phyloP scores from a whole-genome alignment of 164 flowering plant genomes.

The Taxillus chinensis region DNA sequence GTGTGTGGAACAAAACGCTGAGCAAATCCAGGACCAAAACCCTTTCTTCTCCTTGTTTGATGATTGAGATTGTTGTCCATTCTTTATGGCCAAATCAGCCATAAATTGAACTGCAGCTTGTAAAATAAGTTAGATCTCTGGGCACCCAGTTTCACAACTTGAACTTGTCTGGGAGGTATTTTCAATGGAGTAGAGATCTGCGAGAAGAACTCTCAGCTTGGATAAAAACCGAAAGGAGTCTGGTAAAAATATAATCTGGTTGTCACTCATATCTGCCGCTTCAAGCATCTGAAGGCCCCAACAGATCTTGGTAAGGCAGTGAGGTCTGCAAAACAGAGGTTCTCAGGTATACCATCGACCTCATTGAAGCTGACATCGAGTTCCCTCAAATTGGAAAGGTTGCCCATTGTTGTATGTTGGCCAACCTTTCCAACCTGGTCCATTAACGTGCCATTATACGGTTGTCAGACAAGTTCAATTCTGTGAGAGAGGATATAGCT shows the following conservation, averaged over 20 bases:
- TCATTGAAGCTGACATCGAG: slow-evolving; percentile 71
- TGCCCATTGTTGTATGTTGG: slow-evolving; percentile 64
- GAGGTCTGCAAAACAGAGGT: slow-evolving; percentile 53
- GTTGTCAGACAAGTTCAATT: slow-evolving; percentile 51
- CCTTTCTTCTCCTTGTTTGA: slow-evolving; percentile 18
- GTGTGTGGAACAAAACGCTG: neutral
- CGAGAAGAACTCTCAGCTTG: slow-evolving; percentile 41
- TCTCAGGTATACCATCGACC: slow-evolving; percentile 51
- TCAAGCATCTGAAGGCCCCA: slow-evolving; percentile 64
- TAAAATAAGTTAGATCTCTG: slow-evolving; percentile 16
- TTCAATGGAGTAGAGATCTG: slow-evolving; percentile 69
- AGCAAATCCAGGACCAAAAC: slow-evolving; percentile 34
- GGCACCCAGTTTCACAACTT: slow-evolving; percentile 50
- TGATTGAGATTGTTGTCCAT: slow-evolving; percentile 12
- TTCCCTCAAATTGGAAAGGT: slow-evolving; percentile 44
- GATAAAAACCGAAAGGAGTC: slow-evolving; percentile 56
- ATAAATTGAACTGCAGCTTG: slow-evolving; percentile 58
- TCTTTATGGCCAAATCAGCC: slow-evolving; percentile 26
- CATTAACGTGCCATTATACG: slow-evolving; percentile 53
- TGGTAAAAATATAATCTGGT: slow-evolving; percentile 53
- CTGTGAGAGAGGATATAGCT: slow-evolving; percentile 35
- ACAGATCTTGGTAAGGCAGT: slow-evolving; percentile 52
- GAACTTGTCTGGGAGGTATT: slow-evolving; percentile 54
- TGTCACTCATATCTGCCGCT: slow-evolving; percentile 55
- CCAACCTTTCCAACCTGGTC: slow-evolving; percentile 37